Evolutionary conservation across 768 basidiomycete genomes (phyloP), one percentile per base, ranked within the genome.

Genomic region (Boletus speciosus): DNA sequence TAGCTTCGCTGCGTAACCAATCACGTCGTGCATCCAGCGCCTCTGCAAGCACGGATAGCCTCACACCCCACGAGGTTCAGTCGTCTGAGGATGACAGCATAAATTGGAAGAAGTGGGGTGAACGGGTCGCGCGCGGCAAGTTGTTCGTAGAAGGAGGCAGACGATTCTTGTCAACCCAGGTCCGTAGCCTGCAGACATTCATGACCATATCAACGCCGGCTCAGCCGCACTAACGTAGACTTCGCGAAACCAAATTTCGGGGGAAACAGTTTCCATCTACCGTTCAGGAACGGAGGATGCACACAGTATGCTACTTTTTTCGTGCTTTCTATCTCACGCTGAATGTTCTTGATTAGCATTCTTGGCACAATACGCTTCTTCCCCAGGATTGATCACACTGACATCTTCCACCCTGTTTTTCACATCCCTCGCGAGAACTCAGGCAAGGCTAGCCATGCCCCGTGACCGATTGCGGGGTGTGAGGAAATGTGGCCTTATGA

Each of bases 371-470:
- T 74, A 80, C 50, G 70, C 71, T 43, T 76, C 81, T 27, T 67
- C 71, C 5, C 81, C 83, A 2, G 86, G 86, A 2, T 64, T 86
- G 39, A 78, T 88, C 47, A 85, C 83, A 23, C 52, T 88, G 54
- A 82, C 82, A 5, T 49, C 70, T 21, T 71, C 70, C 15, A 66
- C 69, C 19, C 57, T 88, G 16, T 76, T 72, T 60, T 86, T 86
- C 65, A 83, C 84, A 4, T 72, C 83, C 1, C 63, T 87, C 52
- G 67, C 78, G 57, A 74, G 78, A 31, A 66, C 72, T 8, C 72
- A 59, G 8, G 68, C 83, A 9, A 80, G 74, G 56, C 49, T 83
- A 3, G 65, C 72, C 19, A 74, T 87, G 47, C 73, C 75, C 16
- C 64, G 82, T 38, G 60, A 67, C 39, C 70, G 73, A 48, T 67